Evolutionary conservation across 2,329 filamentous ascomycete genomes (phyloP).

Genomic region (Botryosphaeria dothidea): DNA sequence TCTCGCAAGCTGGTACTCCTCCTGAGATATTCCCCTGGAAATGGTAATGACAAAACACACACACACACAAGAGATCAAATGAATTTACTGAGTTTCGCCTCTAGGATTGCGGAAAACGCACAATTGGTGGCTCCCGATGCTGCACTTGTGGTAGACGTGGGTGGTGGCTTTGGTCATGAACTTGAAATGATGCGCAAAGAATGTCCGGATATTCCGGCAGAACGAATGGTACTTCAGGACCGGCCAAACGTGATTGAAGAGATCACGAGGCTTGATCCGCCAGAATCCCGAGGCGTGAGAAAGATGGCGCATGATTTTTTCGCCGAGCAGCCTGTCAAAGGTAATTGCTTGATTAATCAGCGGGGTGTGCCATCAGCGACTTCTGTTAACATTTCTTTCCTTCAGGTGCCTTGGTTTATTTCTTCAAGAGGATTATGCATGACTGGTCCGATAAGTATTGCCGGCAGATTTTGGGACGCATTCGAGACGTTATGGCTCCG

Average conservation of each 20-base stretch:
- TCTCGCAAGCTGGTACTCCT: neutral
- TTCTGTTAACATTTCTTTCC: neutral
- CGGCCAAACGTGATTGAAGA: conserved; percentile 31
- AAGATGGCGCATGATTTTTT: conserved; percentile 32
- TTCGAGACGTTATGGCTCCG: conserved; percentile 33
- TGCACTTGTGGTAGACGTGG: conserved; percentile 43
- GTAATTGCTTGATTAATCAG: conserved; percentile 17
- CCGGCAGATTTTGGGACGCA: conserved; percentile 33
- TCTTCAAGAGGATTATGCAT: conserved; percentile 36
- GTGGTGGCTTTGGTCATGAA: conserved; percentile 43
- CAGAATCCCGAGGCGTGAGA: conserved; percentile 31
- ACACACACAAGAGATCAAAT: too few relatives aligned
- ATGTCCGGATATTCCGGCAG: conserved; percentile 34
- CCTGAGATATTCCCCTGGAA: neutral
- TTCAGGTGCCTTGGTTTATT: conserved; percentile 9
- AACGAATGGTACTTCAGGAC: conserved; percentile 44
- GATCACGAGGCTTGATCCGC: conserved; percentile 15
- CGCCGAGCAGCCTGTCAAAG: conserved; percentile 30
- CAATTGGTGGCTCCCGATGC: neutral
- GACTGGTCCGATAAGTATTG: conserved; percentile 36
- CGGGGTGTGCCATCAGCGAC: too few relatives aligned
- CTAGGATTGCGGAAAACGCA: neutral
- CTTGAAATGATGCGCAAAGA: conserved; percentile 32
- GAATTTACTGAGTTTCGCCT: too few relatives aligned
- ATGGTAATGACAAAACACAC: neutral